phyloP scores from a whole-genome alignment of 108 stramenopile species.

The Skeletonema marinoi region DNA sequence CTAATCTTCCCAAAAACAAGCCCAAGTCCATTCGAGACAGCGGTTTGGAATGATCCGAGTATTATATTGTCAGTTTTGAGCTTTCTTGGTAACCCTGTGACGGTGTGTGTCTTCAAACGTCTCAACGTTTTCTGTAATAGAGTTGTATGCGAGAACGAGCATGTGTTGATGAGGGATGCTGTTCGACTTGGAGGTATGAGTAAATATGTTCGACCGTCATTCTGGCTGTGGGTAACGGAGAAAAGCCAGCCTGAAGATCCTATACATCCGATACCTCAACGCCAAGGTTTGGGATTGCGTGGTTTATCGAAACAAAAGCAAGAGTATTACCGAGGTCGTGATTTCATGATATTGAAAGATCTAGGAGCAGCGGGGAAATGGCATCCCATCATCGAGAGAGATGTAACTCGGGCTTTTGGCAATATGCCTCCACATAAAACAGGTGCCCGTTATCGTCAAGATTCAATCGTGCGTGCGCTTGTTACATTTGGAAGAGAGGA shows the following conservation, averaged over 20 bases:
- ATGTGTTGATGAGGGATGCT: conserved; percentile 78
- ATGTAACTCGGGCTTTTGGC: conserved; percentile 81
- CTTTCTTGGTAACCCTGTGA: conserved; percentile 84
- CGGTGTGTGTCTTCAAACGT: conserved; percentile 74
- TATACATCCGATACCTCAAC: conserved; percentile 26
- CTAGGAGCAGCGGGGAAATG: conserved; percentile 69
- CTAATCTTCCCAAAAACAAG: conserved; percentile 35
- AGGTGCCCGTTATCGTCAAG: conserved; percentile 64
- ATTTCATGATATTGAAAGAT: conserved; percentile 50
- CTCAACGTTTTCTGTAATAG: conserved; percentile 70
- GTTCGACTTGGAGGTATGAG: conserved; percentile 80
- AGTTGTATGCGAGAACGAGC: conserved; percentile 75
- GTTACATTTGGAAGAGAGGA: conserved; percentile 82
- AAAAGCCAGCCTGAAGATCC: conserved; percentile 51
- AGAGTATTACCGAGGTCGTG: conserved; percentile 1
- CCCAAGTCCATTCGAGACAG: conserved; percentile 81
- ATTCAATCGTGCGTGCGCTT: conserved; percentile 86
- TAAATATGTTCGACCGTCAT: conserved; percentile 76
- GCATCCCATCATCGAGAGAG: conserved; percentile 83
- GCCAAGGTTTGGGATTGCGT: conserved; percentile 20
- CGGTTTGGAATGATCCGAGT: conserved; percentile 64
- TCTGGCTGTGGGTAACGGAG: conserved; percentile 88
- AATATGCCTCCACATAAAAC: conserved; percentile 91
- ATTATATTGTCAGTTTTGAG: conserved; percentile 62
- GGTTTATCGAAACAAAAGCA: not conserved